phyloP scores from a whole-genome alignment of 768 basidiomycete species.

The Coprinopsis marcescibilis region DNA sequence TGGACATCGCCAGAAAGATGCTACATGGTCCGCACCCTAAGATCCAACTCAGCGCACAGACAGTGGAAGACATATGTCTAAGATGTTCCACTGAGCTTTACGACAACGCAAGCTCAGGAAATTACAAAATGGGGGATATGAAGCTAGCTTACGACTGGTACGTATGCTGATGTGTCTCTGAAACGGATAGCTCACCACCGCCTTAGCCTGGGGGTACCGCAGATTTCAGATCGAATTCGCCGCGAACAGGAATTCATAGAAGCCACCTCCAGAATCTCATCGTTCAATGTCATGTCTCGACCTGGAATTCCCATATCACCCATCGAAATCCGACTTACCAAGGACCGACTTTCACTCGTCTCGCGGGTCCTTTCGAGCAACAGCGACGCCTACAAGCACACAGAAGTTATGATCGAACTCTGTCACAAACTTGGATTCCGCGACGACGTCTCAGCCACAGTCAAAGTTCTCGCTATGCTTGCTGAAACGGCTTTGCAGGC shows the following conservation, averaged over 20 bases:
- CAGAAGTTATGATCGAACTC: conserved; percentile 87
- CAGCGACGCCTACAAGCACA: conserved; percentile 84
- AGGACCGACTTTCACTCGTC: conserved; percentile 83
- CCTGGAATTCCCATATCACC: conserved; percentile 79
- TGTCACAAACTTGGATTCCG: conserved; percentile 82
- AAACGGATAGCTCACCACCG: too few relatives aligned
- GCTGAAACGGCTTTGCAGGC: conserved; percentile 79
- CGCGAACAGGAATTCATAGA: conserved; percentile 92
- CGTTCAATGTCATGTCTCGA: conserved; percentile 78
- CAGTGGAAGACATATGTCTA: conserved; percentile 76
- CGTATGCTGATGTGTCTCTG: conserved; percentile 13
- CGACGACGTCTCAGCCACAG: conserved; percentile 66
- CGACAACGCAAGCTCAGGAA: conserved; percentile 89
- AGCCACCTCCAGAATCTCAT: conserved; percentile 92
- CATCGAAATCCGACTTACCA: conserved; percentile 88
- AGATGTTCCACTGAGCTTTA: conserved; percentile 85
- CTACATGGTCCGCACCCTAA: conserved; percentile 43
- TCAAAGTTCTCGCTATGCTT: conserved; percentile 85
- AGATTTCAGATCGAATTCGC: conserved; percentile 50
- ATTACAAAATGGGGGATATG: conserved; percentile 92
- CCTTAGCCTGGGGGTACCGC: conserved; percentile 70
- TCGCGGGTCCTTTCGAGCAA: conserved; percentile 82
- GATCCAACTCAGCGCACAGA: conserved; percentile 40
- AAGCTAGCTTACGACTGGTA: conserved; percentile 96
- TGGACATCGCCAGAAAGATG: conserved; percentile 60